These are phyloP conservation scores for Fragaria vesca DNA, from an alignment of 306 rosid genomes.

Conservation along the genomic window DNA sequence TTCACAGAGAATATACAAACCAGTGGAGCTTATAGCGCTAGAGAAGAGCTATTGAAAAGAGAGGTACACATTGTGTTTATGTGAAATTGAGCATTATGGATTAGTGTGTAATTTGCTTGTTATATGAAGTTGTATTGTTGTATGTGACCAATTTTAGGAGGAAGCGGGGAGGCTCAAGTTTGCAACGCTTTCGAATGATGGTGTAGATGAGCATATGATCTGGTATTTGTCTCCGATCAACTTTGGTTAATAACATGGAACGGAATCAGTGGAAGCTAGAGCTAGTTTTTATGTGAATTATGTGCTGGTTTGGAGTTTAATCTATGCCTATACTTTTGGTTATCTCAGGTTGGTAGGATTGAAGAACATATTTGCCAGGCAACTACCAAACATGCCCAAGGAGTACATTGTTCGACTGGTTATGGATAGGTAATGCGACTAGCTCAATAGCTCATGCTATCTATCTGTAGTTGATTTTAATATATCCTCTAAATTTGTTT, in stretches of 20 bases:
- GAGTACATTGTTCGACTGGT: slow-evolving; percentile 98
- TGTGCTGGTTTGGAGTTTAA: slow-evolving; percentile 18
- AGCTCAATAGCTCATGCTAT: neutral
- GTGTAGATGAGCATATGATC: slow-evolving; percentile 87
- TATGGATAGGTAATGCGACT: slow-evolving; percentile 78
- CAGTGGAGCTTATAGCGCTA: slow-evolving; percentile 90
- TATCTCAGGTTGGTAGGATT: slow-evolving; percentile 81
- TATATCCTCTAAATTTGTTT: neutral
- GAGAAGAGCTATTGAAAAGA: slow-evolving; percentile 83
- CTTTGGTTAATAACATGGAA: neutral
- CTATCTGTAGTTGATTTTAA: neutral
- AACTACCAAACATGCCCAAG: slow-evolving; percentile 98
- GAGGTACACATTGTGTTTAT: slow-evolving; percentile 38
- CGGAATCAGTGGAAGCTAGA: no score
- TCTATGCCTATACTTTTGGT: slow-evolving; percentile 24
- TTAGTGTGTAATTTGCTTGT: neutral
- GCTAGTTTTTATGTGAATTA: no score
- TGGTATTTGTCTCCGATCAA: slow-evolving; percentile 54
- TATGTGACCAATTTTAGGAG: slow-evolving; percentile 47
- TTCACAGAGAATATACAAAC: slow-evolving; percentile 89
- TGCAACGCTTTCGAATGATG: slow-evolving; percentile 73
- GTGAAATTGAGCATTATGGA: neutral
- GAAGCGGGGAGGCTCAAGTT: slow-evolving; percentile 87
- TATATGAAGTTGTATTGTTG: neutral
- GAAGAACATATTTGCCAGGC: slow-evolving; percentile 94